phyloP scores from a whole-genome alignment of 2,329 filamentous ascomycete genomes.

The Thermothelomyces thermophilus region DNA sequence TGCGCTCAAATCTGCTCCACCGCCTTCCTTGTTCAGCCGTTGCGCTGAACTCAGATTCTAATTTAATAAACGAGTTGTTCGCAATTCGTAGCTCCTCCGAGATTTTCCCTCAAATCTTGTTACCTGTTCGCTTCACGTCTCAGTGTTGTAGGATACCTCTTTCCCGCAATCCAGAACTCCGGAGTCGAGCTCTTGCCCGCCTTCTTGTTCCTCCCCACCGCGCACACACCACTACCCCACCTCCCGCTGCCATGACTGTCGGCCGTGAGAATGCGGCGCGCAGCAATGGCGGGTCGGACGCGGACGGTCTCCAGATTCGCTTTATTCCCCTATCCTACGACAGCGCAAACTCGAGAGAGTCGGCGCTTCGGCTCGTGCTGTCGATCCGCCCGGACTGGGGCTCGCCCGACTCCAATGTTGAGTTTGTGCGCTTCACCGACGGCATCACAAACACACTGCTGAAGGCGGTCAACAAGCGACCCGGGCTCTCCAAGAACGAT shows the following conservation, averaged over 20 bases:
- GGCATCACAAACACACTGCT: conserved; percentile 94
- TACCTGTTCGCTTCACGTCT: too few species aligned
- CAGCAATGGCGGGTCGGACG: conserved; percentile 26
- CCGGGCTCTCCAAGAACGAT: conserved; percentile 65
- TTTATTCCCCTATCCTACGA: conserved; percentile 74
- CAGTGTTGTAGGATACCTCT: not conserved
- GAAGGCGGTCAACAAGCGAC: conserved; percentile 64
- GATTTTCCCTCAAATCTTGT: not conserved
- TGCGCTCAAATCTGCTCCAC: conserved; percentile 8
- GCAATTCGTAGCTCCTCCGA: not conserved
- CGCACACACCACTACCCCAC: not conserved
- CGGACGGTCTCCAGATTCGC: conserved; percentile 42
- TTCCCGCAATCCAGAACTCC: not conserved
- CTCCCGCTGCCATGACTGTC: conserved; percentile 18
- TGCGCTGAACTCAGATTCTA: too few species aligned
- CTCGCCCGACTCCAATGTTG: conserved; percentile 62
- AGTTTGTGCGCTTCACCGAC: conserved; percentile 89
- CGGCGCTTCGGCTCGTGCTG: conserved; percentile 72
- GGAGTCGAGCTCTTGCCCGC: not conserved
- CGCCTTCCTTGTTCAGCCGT: not conserved
- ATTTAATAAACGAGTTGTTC: too few species aligned
- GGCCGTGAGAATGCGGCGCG: conserved; percentile 19
- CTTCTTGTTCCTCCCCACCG: not conserved
- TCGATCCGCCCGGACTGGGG: conserved; percentile 76
- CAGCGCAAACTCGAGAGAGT: conserved; percentile 66